Evolutionary conservation across 2,329 filamentous ascomycete species (phyloP).

Genomic region (Exutisphaerella laricina): DNA sequence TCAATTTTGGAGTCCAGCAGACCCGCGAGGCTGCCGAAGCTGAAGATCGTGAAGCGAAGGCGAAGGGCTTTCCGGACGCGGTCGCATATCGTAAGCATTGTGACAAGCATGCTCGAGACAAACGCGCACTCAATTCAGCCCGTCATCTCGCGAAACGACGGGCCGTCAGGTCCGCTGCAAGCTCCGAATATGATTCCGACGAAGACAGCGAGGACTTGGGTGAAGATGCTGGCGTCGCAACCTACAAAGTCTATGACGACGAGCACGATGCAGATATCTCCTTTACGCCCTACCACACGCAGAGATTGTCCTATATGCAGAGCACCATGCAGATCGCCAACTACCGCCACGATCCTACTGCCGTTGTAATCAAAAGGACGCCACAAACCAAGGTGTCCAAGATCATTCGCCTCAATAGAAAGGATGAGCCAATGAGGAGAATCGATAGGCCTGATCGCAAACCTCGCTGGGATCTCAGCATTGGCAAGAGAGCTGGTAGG

Average conservation of each 20-base stretch:
- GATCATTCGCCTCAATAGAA: not conserved
- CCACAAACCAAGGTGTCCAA: not conserved
- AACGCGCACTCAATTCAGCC: not conserved
- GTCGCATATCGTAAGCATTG: not conserved
- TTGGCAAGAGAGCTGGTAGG: not conserved
- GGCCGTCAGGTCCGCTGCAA: too few relatives aligned
- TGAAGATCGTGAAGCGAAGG: not conserved
- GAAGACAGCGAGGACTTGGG: not conserved
- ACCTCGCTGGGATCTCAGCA: too few relatives aligned
- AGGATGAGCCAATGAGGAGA: not conserved
- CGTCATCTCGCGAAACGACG: too few relatives aligned
- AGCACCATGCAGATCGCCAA: not conserved
- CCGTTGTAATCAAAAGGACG: not conserved
- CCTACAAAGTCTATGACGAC: not conserved
- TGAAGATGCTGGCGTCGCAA: not conserved
- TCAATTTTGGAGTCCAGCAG: conserved; percentile 3
- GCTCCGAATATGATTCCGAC: not conserved
- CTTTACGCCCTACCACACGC: too few relatives aligned
- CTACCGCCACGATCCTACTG: not conserved
- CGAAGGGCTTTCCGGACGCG: not conserved
- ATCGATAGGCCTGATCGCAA: not conserved
- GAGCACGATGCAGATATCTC: too few relatives aligned
- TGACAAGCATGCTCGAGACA: not conserved
- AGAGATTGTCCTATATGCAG: not conserved
- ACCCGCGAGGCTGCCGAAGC: not conserved